These are phyloP conservation scores for Saccharomyces pastorianus DNA, from an alignment of 1,139 yeast genomes.

Conservation along the genomic window DNA sequence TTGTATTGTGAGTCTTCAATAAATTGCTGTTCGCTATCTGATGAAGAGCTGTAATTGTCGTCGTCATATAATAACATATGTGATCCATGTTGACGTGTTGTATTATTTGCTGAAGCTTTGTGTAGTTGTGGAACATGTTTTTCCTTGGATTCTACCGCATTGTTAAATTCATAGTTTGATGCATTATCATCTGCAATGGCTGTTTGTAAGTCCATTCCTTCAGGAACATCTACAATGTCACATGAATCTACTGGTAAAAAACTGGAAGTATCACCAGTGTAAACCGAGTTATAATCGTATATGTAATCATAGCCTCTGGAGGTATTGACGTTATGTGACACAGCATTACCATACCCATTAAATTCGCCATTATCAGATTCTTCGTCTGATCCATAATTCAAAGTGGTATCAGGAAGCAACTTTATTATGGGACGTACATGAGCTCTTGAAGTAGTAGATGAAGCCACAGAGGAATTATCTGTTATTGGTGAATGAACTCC, in stretches of 20 bases:
- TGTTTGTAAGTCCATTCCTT: conserved; percentile 30
- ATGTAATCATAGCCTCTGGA: conserved; percentile 75
- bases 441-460: conserved; percentile 21
- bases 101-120: not conserved
- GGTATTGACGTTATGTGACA: conserved; percentile 68
- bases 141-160: conserved; percentile 4
- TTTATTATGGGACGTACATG: conserved; percentile 51
- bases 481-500: conserved; percentile 20
- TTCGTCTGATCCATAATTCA: conserved; percentile 72
- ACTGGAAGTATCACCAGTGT: conserved; percentile 43
- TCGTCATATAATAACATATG: conserved; percentile 29
- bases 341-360: conserved; percentile 42
- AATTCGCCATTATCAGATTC: conserved; percentile 45
- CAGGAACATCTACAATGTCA: conserved; percentile 42
- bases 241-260: conserved; percentile 29
- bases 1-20: conserved; percentile 20
- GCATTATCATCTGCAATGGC: conserved; percentile 23
- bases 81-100: not conserved
- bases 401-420: conserved; percentile 69
- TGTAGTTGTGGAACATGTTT: not conserved
- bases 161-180: conserved; percentile 11
- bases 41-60: conserved; percentile 32
- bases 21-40: conserved; percentile 39
- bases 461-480: conserved; percentile 31
- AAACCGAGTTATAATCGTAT: conserved; percentile 83